Evolutionary conservation across 2,329 filamentous ascomycete species (phyloP).

Genomic region (Endoconidiophora polonica): DNA sequence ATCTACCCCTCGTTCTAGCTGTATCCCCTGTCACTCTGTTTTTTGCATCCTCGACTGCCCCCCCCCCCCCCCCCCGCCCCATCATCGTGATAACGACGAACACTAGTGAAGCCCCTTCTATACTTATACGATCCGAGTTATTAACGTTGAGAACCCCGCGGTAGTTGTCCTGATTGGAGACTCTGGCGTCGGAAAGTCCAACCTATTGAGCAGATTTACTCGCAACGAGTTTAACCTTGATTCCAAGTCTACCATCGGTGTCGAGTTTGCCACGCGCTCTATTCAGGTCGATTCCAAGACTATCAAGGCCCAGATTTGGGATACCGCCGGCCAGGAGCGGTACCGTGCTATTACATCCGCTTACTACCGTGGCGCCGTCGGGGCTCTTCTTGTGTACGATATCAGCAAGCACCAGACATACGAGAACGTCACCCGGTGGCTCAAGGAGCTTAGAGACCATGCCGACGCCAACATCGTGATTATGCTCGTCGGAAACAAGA

Average conservation of each 20-base stretch:
- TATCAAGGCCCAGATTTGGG: constrained; percentile 99
- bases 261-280: constrained; percentile 95
- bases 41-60: constrained; percentile 18
- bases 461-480: constrained; percentile 98
- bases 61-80: constrained; percentile 12
- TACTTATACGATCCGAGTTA: constrained; percentile 2
- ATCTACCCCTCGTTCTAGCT: constrained; percentile 11
- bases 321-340: constrained; percentile 95
- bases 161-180: constrained; percentile 96
- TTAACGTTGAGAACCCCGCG: constrained; percentile 18
- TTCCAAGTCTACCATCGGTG: constrained; percentile 98
- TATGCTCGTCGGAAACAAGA: constrained; percentile 99
- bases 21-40: constrained; percentile 4
- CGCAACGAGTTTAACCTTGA: constrained; percentile 99
- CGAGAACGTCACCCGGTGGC: constrained; percentile 96
- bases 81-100: neutral
- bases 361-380: constrained; percentile 95
- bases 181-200: constrained; percentile 98
- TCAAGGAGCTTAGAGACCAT: constrained; percentile 96
- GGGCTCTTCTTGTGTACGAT: constrained; percentile 94
- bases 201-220: constrained; percentile 97
- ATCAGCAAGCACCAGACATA: constrained; percentile 99
- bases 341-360: constrained; percentile 98
- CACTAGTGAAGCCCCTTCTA: neutral
- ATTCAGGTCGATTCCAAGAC: constrained; percentile 99